Base-by-base conservation (phyloP, 1,139 yeast genomes). In the Diutina rugosa region DNA sequence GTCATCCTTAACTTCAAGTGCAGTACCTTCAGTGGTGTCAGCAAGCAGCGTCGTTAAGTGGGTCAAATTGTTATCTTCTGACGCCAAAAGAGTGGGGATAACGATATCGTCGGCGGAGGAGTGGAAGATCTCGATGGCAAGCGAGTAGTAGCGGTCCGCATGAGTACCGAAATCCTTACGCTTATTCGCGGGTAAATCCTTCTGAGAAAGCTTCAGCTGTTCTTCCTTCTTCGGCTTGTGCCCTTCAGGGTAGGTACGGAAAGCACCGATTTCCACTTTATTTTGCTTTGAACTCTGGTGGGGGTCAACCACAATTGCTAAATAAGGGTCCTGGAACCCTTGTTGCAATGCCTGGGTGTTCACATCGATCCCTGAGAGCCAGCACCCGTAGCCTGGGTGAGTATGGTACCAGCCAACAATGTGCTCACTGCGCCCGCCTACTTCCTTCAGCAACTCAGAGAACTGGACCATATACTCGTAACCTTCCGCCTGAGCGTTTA, bases 361-460 rank as follows among this genome's bases (percentile, higher is more conserved):
- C 38, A 90, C 95, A 69, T 90, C 97, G 55, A 90, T 90, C 18
- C 93, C 95, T 60, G 93, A 84, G 51, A 90, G 71, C 96, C 97
- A 87, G 67, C 97, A 88, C 49, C 97, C 98, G 68, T 90, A 93
- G 0, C 97, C 97, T 0, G 98, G 98, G 69, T 93, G 99, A 2
- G 97, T 90, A 69, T 93, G 96, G 69, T 91, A 88, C 96, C 95
- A 88, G 7, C 97, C 97, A 16, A 90, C 90, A 46, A 93, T 87
- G 63, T 87, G 80, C 56, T 78, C 79, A 14, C 72, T 64, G 30
- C 84, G 72, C 8, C 81, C 82, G 1, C 51, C 51, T 1, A 77
- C 71, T 54, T 72, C 73, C 59, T 84, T 81, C 64, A 84, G 76
- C 46, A 80, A 76, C 58, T 84, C 84, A 56, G 87, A 72, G 67